Base-by-base conservation (phyloP, 495 filamentous ascomycete genomes). In the Tuber borchii region DNA sequence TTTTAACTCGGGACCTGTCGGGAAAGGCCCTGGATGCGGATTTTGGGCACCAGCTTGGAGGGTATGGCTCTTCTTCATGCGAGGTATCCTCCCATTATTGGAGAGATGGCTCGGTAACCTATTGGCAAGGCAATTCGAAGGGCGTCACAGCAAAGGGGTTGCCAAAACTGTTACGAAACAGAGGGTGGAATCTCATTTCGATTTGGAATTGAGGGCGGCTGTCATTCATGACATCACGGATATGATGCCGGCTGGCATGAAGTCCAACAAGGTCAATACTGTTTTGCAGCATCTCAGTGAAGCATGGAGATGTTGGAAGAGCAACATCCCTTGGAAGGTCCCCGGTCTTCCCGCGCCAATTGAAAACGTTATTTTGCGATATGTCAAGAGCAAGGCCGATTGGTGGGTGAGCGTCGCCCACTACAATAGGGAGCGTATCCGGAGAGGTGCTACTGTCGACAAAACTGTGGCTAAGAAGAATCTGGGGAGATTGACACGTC, bases 391-490 rank as follows among this genome's bases (percentile, higher is more conserved):
- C 83, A 99, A 99, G 86, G 96, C 95, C 40, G 95, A 99, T 84
- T 99, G 95, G 96, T 99, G 95, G 95, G 95, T 99, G 71, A 97
- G 93, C 44, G 96, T 99, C 65, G 95, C 95, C 39, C 95, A 99
- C 83, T 99, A 99, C 86, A 99, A 99, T 83, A 91, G 95, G 75
- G 95, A 99, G 85, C 90, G 95, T 84, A 99, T 99, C 81, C 89
- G 95, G 73, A 88, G 95, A 84, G 95, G 95, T 81, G 96, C 95
- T 2, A 99, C 95, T 0, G 95, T 99, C 16, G 95, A 99, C 83
- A 99, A 99, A 86, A 99, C 95, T 1, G 95, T 99, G 65, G 95
- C 95, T 44, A 99, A 98, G 89, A 99, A 99, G 89, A 99, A 99
- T 80, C 86, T 99, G 77, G 95, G 95, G 75, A 92, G 95, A 76